phyloP scores from a whole-genome alignment of 2,329 filamentous ascomycete species.

The Bipolaris zeicola region DNA sequence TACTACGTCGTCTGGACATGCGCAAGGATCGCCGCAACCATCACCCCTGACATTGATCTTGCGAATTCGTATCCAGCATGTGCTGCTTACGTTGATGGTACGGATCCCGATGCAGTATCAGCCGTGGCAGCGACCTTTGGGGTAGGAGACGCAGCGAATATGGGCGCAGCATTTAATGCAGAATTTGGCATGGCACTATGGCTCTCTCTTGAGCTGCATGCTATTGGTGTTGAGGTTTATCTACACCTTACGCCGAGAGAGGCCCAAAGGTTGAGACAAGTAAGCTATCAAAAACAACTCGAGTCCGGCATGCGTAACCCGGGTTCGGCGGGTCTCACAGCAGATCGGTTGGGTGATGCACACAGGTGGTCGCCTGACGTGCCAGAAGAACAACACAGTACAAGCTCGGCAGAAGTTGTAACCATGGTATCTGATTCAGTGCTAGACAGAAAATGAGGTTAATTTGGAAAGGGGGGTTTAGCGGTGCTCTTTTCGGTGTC shows the following conservation, averaged over 20 bases:
- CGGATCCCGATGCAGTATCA: constrained; percentile 24
- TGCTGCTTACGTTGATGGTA: constrained; percentile 47
- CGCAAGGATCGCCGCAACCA: constrained; percentile 54
- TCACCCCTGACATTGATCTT: constrained; percentile 8
- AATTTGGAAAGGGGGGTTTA: too few species aligned
- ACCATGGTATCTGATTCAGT: too few species aligned
- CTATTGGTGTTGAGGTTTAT: constrained; percentile 48
- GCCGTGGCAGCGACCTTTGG: constrained; percentile 35
- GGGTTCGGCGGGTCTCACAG: constrained; percentile 33
- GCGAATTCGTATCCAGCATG: constrained; percentile 54
- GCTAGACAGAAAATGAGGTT: too few species aligned
- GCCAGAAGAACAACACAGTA: too few species aligned
- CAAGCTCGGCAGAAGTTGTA: too few species aligned
- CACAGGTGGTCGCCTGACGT: constrained; percentile 22
- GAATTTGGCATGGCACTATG: constrained; percentile 61
- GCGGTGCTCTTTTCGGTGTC: too few species aligned
- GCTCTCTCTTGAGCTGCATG: constrained; percentile 60
- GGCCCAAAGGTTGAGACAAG: constrained; percentile 58
- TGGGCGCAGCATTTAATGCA: constrained; percentile 54
- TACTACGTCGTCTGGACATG: constrained; percentile 54
- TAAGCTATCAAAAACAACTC: constrained; percentile 62
- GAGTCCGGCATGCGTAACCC: constrained; percentile 60
- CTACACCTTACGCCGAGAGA: constrained; percentile 57
- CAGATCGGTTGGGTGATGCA: constrained; percentile 36
- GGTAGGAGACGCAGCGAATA: constrained; percentile 30